Evolutionary conservation across 495 filamentous ascomycete species (phyloP).

Genomic region (Hypoxylon intermedium): DNA sequence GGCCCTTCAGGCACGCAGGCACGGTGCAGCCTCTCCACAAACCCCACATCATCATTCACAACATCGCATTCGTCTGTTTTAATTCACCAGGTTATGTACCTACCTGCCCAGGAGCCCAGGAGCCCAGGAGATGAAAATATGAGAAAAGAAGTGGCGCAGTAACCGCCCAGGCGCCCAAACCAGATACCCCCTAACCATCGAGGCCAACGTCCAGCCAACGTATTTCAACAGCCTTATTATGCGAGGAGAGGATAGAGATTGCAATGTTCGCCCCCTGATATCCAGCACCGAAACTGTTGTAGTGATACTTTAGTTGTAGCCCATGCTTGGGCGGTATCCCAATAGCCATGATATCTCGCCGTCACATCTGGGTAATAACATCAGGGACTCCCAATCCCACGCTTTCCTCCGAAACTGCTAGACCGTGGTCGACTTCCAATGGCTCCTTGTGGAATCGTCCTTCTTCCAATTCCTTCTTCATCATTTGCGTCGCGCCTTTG

Average conservation of each 20-base stretch:
- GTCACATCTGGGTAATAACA: slow-evolving; percentile 52
- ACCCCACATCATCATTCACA: too few species aligned
- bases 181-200: not conserved
- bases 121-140: too few species aligned
- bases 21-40: too few species aligned
- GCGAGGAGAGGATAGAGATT: not conserved
- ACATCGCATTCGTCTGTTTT: too few species aligned
- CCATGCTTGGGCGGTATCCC: not conserved
- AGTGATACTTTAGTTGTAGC: not conserved
- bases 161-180: not conserved
- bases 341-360: not conserved
- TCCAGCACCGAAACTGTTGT: not conserved
- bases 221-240: not conserved
- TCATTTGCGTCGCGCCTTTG: slow-evolving; percentile 8
- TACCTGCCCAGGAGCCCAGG: too few species aligned
- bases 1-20: too few species aligned
- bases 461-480: slow-evolving; percentile 20
- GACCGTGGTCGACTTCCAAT: slow-evolving; percentile 55
- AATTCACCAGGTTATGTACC: too few species aligned
- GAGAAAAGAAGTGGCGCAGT: not conserved
- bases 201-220: not conserved
- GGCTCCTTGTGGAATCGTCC: slow-evolving; percentile 38
- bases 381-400: slow-evolving; percentile 60
- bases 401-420: slow-evolving; percentile 67
- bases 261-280: not conserved